Evolutionary conservation across 1,284 basidiomycete genomes (phyloP).

Genomic region (Boletus smithii): DNA sequence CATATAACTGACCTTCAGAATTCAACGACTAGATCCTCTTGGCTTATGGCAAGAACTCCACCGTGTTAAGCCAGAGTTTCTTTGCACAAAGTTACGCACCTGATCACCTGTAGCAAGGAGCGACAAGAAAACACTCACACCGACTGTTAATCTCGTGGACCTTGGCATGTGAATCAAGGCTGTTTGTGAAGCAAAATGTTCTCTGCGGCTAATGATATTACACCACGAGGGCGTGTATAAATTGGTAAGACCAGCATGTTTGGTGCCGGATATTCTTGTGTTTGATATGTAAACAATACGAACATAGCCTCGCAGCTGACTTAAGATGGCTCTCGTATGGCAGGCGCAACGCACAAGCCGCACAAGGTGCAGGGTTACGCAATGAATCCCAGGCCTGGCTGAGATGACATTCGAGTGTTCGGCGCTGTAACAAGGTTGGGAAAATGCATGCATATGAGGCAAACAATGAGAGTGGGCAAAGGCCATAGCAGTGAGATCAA

Average conservation of each 20-base stretch:
- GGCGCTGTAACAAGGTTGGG: neutral
- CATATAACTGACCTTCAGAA: neutral
- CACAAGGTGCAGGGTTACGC: too few species aligned
- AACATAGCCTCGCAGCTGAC: neutral
- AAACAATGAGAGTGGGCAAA: too few species aligned
- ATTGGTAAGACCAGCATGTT: too few species aligned
- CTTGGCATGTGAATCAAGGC: conserved; percentile 5
- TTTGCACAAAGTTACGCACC: neutral
- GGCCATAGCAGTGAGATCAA: neutral
- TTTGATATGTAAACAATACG: too few species aligned
- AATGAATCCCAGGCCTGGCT: neutral
- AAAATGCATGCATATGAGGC: neutral
- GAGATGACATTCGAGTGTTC: neutral
- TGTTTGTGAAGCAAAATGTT: too few species aligned
- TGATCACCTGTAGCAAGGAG: neutral
- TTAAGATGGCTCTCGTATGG: neutral
- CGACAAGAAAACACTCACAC: neutral
- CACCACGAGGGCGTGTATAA: too few species aligned
- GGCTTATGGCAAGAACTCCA: neutral
- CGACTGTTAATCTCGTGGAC: neutral
- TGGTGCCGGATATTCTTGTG: too few species aligned
- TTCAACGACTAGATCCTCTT: neutral
- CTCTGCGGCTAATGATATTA: too few species aligned
- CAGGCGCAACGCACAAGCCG: too few species aligned
- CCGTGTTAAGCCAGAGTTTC: too few species aligned